These are phyloP conservation scores for Aspergillus uvarum DNA, from an alignment of 2,329 filamentous ascomycete genomes.

Conservation along the genomic window DNA sequence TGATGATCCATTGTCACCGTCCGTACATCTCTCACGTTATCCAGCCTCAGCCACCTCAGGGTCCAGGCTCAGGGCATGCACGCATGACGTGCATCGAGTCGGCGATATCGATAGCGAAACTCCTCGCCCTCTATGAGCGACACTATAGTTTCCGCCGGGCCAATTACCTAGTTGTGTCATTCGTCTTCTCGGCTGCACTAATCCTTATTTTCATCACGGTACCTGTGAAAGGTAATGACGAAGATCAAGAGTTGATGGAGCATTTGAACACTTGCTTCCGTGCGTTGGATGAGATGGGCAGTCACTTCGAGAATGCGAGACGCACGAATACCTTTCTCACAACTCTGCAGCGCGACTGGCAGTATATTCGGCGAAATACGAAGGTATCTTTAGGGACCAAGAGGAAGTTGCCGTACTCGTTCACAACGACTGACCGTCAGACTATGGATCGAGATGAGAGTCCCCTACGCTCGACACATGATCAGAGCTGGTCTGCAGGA, in stretches of 20 bases:
- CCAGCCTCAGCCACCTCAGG: slow-evolving; percentile 44
- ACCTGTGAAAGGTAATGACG: slow-evolving; percentile 21
- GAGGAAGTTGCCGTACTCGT: too few species aligned
- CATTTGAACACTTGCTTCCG: slow-evolving; percentile 45
- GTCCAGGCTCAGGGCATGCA: slow-evolving; percentile 46
- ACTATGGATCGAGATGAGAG: too few species aligned
- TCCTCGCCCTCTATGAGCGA: slow-evolving; percentile 44
- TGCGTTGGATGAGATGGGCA: slow-evolving; percentile 43
- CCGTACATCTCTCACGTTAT: slow-evolving; percentile 48
- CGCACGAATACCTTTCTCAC: slow-evolving; percentile 41
- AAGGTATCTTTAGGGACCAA: too few species aligned
- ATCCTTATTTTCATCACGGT: slow-evolving; percentile 42
- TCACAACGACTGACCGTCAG: too few species aligned
- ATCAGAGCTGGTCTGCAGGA: slow-evolving; percentile 24
- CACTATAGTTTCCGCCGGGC: slow-evolving; percentile 45
- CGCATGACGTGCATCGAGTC: slow-evolving; percentile 46
- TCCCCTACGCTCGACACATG: not conserved
- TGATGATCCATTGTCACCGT: slow-evolving; percentile 46
- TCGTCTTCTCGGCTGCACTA: slow-evolving; percentile 47
- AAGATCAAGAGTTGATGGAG: slow-evolving; percentile 34
- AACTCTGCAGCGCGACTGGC: slow-evolving; percentile 41
- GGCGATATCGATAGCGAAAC: slow-evolving; percentile 40
- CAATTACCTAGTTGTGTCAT: slow-evolving; percentile 47
- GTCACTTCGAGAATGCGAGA: slow-evolving; percentile 43
- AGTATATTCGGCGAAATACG: slow-evolving; percentile 30